Evolutionary conservation across 768 basidiomycete genomes (phyloP).

Genomic region (Pleurotus pulmonarius): DNA sequence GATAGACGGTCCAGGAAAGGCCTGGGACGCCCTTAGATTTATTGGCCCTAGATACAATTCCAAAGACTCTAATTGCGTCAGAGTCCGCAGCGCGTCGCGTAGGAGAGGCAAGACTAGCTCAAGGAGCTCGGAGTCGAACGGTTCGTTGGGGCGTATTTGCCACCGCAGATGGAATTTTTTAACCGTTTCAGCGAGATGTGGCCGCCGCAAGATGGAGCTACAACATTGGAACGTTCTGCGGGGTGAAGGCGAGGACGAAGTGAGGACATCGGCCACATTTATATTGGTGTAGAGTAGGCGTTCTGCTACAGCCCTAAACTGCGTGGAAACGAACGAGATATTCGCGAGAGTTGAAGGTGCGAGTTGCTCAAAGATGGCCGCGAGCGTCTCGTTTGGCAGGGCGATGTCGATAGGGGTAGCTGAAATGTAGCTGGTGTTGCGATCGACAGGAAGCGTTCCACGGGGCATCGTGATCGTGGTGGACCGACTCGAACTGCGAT

Average conservation of each 20-base stretch:
- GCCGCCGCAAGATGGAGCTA: slow-evolving; percentile 41
- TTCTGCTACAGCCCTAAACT: slow-evolving; percentile 52
- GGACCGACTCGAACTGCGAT: slow-evolving; percentile 6
- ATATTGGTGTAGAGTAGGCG: slow-evolving; percentile 55
- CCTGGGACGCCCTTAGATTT: slow-evolving; percentile 23
- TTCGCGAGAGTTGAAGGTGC: slow-evolving; percentile 32
- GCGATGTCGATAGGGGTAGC: slow-evolving; percentile 17
- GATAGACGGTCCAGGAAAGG: slow-evolving; percentile 15
- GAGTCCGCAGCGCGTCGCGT: slow-evolving; percentile 28
- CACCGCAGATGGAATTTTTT: slow-evolving; percentile 51
- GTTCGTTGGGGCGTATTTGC: slow-evolving; percentile 36
- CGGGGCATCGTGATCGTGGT: neutral
- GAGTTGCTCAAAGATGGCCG: slow-evolving; percentile 41
- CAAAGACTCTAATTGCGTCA: slow-evolving; percentile 45
- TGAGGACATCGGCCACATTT: slow-evolving; percentile 43
- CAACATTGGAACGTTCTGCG: slow-evolving; percentile 47
- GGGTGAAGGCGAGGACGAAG: slow-evolving; percentile 34
- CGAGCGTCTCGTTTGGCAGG: slow-evolving; percentile 57
- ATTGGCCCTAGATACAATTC: slow-evolving; percentile 51
- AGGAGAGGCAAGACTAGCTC: slow-evolving; percentile 37
- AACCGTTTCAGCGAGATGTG: slow-evolving; percentile 42
- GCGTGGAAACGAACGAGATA: slow-evolving; percentile 41
- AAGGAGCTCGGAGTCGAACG: slow-evolving; percentile 24
- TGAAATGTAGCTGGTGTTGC: neutral
- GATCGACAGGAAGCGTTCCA: neutral